These are phyloP conservation scores for Arthrobotrys entomopaga DNA, from an alignment of 2,329 filamentous ascomycete species.

Conservation along the genomic window DNA sequence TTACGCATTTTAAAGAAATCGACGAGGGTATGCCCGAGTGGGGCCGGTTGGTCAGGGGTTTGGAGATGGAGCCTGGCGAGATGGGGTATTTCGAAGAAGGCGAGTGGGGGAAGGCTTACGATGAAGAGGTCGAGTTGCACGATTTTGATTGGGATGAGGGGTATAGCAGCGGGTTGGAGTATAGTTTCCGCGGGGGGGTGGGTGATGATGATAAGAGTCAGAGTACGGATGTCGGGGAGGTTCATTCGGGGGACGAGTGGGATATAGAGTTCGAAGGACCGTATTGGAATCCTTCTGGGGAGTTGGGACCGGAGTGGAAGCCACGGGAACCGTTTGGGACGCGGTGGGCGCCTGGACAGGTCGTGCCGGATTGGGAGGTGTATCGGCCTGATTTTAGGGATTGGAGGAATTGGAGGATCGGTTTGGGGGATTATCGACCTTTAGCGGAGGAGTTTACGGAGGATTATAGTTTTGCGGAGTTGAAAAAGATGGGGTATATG, in stretches of 20 bases:
- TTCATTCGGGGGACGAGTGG: neutral
- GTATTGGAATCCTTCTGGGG: neutral
- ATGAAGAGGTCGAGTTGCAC: neutral
- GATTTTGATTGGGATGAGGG: conserved; percentile 20
- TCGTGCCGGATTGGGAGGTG: conserved; percentile 10
- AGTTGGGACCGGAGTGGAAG: neutral
- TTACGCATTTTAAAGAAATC: conserved; percentile 35
- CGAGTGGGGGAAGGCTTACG: neutral
- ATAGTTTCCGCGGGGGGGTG: neutral
- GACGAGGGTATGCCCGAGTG: conserved; percentile 10
- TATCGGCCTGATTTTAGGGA: conserved; percentile 6
- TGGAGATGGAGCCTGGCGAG: neutral
- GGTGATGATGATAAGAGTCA: neutral
- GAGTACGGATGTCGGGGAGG: conserved; percentile 2
- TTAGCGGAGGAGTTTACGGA: conserved; percentile 4
- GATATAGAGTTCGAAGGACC: conserved; percentile 6
- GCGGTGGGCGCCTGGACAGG: conserved; percentile 15
- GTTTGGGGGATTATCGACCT: conserved; percentile 17
- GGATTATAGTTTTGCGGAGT: neutral
- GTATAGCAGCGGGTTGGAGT: conserved; percentile 6
- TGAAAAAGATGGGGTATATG: conserved; percentile 30
- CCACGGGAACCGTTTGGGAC: conserved; percentile 4
- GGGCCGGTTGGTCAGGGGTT: conserved; percentile 3
- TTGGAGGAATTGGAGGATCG: conserved; percentile 34
- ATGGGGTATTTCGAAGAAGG: neutral